Evolutionary conservation across 2,329 filamentous ascomycete genomes (phyloP), one percentile per base, ranked within the genome.

Genomic region (Didymella pomorum): DNA sequence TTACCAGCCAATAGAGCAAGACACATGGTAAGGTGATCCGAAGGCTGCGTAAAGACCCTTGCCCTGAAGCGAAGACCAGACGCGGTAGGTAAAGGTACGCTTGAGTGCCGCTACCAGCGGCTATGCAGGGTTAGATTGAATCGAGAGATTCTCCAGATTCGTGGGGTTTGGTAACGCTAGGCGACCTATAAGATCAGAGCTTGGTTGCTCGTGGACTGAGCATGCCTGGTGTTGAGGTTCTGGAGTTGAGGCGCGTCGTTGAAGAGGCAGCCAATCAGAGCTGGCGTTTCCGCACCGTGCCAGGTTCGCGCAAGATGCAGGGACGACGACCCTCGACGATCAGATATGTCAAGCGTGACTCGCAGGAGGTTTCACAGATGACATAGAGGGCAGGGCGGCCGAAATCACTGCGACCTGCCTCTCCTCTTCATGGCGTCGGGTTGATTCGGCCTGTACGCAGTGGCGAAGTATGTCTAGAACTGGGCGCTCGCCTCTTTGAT

Each of bases 151-250:
- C 68, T 69, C 70, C 64, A 73, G 68, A 66, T 62, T 58, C 49
- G 50, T 64, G 62, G 63, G 43, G 53, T 58, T 49, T 21, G 37
- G 54, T 35, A 28, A 14, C n/a, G 28, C 28, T 28, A 25, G 31
- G 33, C 42, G 61, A 46, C 75, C 74, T 78, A 76, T 78, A 66
- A 74, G 52, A 58, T 37, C 23, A 54, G 49, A 57, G 51, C 49
- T 48, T 61, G 29, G 52, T 66, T 64, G 66, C 75, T 66, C 74
- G 75, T 77, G 75, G 65, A 58, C 46, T 45, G 57, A 48, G 39
- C 29, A 44, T 53, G 59, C 62, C 62, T 76, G 71, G 72, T 76
- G 73, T 76, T 77, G 73, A 76, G 68, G 65, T 67, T 60, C 44
- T 60, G 58, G 62, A 60, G 56, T 62, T 56, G 67, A 69, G 60